Percentiles rank a stretch among this genome's conserved stretches.
Evolutionary conservation across 2,329 filamentous ascomycete genomes (phyloP).

Genomic region (Monilinia polystroma): DNA sequence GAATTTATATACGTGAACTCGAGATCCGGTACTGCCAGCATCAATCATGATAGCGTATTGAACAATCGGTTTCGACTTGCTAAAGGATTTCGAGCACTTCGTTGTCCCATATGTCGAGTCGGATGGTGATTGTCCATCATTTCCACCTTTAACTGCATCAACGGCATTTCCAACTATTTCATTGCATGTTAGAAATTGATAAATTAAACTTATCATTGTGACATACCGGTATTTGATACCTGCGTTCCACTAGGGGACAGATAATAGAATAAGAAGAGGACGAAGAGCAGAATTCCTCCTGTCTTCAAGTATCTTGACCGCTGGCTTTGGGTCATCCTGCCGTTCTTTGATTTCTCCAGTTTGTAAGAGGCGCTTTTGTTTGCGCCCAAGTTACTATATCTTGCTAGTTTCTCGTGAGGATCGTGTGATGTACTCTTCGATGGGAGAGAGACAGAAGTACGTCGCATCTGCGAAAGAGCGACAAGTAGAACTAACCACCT

Average conservation of each 20-base stretch:
- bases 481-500: slow-evolving; percentile 21
- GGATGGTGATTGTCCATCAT: slow-evolving; percentile 53
- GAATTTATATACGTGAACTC: slow-evolving; percentile 98
- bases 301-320: slow-evolving; percentile 65
- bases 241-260: slow-evolving; percentile 55
- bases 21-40: slow-evolving; percentile 93
- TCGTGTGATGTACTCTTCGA: slow-evolving; percentile 60
- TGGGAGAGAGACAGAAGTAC: slow-evolving; percentile 63
- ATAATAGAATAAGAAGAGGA: slow-evolving; percentile 63
- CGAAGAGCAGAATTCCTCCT: slow-evolving; percentile 58
- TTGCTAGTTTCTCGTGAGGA: slow-evolving; percentile 63
- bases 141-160: slow-evolving; percentile 26
- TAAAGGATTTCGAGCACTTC: slow-evolving; percentile 79
- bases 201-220: not conserved
- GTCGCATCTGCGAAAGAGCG: slow-evolving; percentile 53
- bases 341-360: slow-evolving; percentile 56
- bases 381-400: slow-evolving; percentile 53
- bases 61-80: slow-evolving; percentile 86
- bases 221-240: slow-evolving; percentile 35
- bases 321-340: slow-evolving; percentile 63
- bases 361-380: slow-evolving; percentile 44
- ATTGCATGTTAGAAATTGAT: slow-evolving; percentile 14
- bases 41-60: slow-evolving; percentile 99
- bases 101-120: slow-evolving; percentile 65
- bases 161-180: slow-evolving; percentile 29